Evolutionary conservation across 169 alveolate genomes (phyloP).

Genomic region (Eimeria brunetti): DNA sequence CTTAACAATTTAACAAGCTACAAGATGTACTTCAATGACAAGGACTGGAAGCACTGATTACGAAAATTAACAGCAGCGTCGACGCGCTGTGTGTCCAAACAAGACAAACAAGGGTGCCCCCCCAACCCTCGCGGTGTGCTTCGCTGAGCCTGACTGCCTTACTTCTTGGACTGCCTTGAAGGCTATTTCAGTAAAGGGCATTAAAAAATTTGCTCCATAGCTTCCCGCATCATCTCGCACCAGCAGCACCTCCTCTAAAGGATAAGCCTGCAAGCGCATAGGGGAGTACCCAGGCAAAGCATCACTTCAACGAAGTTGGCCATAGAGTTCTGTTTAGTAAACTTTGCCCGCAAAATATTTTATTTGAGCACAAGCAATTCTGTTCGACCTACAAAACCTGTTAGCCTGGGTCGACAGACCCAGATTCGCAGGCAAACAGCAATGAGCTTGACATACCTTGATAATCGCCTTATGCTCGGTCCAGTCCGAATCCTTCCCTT

Average conservation of each 20-base stretch:
- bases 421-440: background rate
- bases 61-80: background rate
- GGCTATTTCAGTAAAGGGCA: constrained; percentile 74
- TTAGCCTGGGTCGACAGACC: no score
- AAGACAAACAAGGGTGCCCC: background rate
- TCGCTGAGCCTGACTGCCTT: background rate
- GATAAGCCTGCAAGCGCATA: constrained; percentile 54
- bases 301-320: background rate
- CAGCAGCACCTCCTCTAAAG: constrained; percentile 57
- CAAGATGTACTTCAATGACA: background rate
- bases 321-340: background rate
- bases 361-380: background rate
- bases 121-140: background rate
- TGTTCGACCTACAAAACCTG: no score
- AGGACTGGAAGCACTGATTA: background rate
- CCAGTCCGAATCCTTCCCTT: constrained; percentile 79
- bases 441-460: background rate
- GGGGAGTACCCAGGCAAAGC: background rate
- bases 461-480: constrained; percentile 72
- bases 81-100: background rate
- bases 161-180: constrained; percentile 32
- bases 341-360: background rate
- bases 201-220: constrained; percentile 43
- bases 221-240: constrained; percentile 46
- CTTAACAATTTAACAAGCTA: background rate